Conservation (phyloP, 1,284 basidiomycete genomes). For the Apiotrichum gamsii region DNA sequence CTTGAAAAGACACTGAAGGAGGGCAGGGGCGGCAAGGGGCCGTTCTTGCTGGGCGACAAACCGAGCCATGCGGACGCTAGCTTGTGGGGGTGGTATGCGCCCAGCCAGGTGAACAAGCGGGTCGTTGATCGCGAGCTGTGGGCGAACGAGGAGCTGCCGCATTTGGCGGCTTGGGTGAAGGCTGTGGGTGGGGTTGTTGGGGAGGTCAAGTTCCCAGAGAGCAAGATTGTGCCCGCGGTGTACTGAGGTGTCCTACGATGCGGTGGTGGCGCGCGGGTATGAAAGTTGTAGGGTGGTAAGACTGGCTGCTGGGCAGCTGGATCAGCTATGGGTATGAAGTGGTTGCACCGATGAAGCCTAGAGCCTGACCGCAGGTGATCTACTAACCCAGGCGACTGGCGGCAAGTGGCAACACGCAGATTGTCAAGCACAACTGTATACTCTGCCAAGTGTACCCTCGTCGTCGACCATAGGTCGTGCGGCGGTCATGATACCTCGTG, state of each 20-base stretch:
- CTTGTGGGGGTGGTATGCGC: slow-evolving; percentile 19
- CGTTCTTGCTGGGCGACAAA: slow-evolving; percentile 5
- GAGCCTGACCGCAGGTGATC: too few relatives aligned
- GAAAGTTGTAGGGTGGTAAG: slow-evolving; percentile 78
- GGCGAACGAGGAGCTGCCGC: slow-evolving; percentile 11
- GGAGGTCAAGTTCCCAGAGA: background rate
- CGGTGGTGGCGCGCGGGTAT: slow-evolving; percentile 69
- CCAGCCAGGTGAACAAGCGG: slow-evolving; percentile 6
- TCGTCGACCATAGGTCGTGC: too few relatives aligned
- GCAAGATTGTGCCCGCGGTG: slow-evolving; percentile 51
- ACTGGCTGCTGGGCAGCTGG: too few relatives aligned
- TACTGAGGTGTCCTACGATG: slow-evolving; percentile 48
- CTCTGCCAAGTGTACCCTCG: too few relatives aligned
- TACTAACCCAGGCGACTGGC: too few relatives aligned
- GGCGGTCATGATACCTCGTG: too few relatives aligned
- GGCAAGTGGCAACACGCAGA: too few relatives aligned
- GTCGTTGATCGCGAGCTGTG: slow-evolving; percentile 12
- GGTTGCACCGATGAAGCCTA: too few relatives aligned
- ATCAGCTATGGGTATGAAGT: too few relatives aligned
- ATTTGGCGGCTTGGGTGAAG: slow-evolving; percentile 15
- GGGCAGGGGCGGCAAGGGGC: background rate
- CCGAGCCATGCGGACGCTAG: slow-evolving; percentile 18
- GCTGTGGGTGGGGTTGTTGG: background rate
- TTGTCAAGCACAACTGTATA: too few relatives aligned
- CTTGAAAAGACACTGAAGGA: background rate